Base-by-base conservation (phyloP, 1,284 basidiomycete species). In the Rhodotorula sp. region DNA sequence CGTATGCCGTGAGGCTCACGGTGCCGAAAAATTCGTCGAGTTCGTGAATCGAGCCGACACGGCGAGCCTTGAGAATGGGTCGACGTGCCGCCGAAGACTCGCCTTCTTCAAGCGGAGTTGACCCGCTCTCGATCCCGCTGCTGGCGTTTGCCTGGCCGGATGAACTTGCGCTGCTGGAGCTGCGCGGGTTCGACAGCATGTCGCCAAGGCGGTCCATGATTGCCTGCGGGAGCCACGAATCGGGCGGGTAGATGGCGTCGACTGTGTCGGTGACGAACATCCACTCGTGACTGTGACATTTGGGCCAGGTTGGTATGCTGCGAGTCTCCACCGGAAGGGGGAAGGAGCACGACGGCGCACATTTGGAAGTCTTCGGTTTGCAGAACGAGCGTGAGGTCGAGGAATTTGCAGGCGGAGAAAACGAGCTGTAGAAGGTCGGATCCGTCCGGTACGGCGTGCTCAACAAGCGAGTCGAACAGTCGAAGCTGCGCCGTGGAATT, bases 331-430 rank as follows among this genome's bases (percentile, higher is more conserved):
- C 45, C 1, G 48, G 23, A 14, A 46, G 42, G 13, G 25, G 9
- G 21, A 14, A 19, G 19, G 10, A 62, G 25, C 34, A 48, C 54
- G 12, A 14, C 16, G 25, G 7, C 89, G 77, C 79, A 95, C 93
- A 97, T 91, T 82, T 99, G 97, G 82, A 99, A 99, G 80, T 99
- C 97, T 78, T 95, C 92, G 0, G 93, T 96, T 81, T 98, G 95
- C 52, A 99, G 83, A 4, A 92, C 89, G 16, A 99, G 85, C 23
- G 99, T 84, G 21, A 97, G 84, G 81, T 99, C 97, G 42, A 99
- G 83, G 79, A 97, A 91, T 82, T 99, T 99, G 84, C 92, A 90
- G 7, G 93, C 93, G 4, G 93, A 89, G 34, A 97, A 85, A 54
- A 98, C 84, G 17, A 96, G 84, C 25, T 88, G 87, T 25, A 98